These are phyloP conservation scores for Backusella circina DNA, from an alignment of 192 early-diverging fungal genomes.

Conservation along the genomic window DNA sequence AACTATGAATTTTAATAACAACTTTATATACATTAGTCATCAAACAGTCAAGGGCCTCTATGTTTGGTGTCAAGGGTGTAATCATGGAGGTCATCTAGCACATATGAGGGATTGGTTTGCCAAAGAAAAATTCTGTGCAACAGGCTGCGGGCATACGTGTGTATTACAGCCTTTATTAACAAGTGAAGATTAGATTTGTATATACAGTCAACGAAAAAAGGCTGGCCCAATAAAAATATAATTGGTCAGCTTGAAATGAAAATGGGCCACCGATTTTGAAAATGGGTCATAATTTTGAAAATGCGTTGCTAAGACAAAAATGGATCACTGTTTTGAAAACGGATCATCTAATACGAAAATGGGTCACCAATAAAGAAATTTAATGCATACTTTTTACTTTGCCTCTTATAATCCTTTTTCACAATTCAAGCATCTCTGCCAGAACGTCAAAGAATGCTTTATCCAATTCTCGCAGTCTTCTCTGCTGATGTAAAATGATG, in stretches of 20 bases:
- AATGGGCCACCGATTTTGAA: slow-evolving; percentile 10
- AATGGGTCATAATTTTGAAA: slow-evolving; percentile 6
- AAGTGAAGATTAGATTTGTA: background rate
- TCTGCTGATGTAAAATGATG: slow-evolving; percentile 5
- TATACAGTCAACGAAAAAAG: background rate
- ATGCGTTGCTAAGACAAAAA: slow-evolving; percentile 4
- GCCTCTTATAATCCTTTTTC: slow-evolving; percentile 14
- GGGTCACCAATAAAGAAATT: slow-evolving; percentile 4
- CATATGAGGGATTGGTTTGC: slow-evolving; percentile 73
- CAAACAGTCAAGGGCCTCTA: slow-evolving; percentile 68
- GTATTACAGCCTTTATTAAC: slow-evolving; percentile 26
- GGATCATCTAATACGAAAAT: no score
- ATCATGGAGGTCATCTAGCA: slow-evolving; percentile 75
- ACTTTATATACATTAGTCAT: slow-evolving; percentile 43
- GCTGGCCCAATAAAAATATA: background rate
- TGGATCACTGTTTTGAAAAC: background rate
- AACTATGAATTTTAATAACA: background rate
- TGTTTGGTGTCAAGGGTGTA: slow-evolving; percentile 78
- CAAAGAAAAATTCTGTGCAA: slow-evolving; percentile 57
- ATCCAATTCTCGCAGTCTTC: slow-evolving; percentile 18
- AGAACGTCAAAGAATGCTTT: slow-evolving; percentile 11
- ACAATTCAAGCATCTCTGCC: slow-evolving; percentile 9
- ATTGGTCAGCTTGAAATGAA: slow-evolving; percentile 10
- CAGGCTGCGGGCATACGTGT: slow-evolving; percentile 75
- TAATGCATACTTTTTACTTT: slow-evolving; percentile 8